Base-by-base conservation (phyloP, 164 flowering plant species). In the Brasenia schreberi region DNA sequence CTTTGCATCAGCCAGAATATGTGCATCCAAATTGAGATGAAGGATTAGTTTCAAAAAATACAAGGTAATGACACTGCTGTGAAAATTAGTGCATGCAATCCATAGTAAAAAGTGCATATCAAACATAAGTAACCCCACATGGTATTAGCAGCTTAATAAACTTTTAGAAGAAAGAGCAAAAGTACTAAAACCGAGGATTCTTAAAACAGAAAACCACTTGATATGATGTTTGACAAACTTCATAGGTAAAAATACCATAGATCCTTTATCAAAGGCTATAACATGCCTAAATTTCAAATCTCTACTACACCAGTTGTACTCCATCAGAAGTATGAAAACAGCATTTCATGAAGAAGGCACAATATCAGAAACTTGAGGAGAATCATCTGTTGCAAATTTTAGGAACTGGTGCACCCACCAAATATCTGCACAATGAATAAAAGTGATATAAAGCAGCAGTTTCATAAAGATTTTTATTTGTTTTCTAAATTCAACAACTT, bases 341-440 rank as follows among this genome's bases (percentile, higher is more conserved):
- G 39, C 72, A 42, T 82, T 77, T 75, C 79, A 81, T 68, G 74
- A 80, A 18, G 63, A 61, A 18, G 63, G 84, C 79, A 73, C 80
- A 66, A 65, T 59, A 62, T 67, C 75, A 76, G 80, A 80, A 77
- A 79, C 83, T 75, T 84, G 81, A 80, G 84, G 80, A 75, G 79
- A 79, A 77, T 77, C 87, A 80, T 72, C 87, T 76, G 78, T 49
- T 76, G 81, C 78, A 71, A 67, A 77, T 67, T 66, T 75, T 80
- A 77, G 52, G 75, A 66, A 74, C 68, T 74, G 81, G 77, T 70
- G 79, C 82, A 82, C 76, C 72, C 73, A 73, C 64, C 58, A 73
- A 68, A 68, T 43, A 82, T 81, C 86, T 84, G 85, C 85, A 82
- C 73, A 80, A 74, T 71, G 71, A 74, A 76, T 74, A 66, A 74